A percentile compares a stretch with the other conserved stretches of the same genome.
phyloP scores from a whole-genome alignment of 1,284 basidiomycete genomes.

The Ustilago lituana region DNA sequence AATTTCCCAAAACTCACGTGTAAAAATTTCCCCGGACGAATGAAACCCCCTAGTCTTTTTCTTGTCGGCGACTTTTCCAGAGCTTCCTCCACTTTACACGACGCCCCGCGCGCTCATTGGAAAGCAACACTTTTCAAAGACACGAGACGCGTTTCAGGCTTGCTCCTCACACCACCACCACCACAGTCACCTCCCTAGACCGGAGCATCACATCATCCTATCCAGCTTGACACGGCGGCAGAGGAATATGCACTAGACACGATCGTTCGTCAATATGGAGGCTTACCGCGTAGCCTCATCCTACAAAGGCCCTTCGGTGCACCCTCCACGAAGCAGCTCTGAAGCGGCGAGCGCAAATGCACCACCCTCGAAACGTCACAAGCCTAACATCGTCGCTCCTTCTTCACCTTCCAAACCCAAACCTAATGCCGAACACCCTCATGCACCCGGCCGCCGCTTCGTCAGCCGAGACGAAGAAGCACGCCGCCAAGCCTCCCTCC shows the following conservation, averaged over 20 bases:
- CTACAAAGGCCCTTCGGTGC: constrained; percentile 2
- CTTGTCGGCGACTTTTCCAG: too few species aligned
- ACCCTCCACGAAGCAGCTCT: not conserved
- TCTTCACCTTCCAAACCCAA: constrained; percentile 26
- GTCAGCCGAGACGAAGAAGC: constrained; percentile 17
- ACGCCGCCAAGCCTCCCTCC: constrained; percentile 17
- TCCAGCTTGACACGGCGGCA: too few species aligned
- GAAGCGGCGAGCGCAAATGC: too few species aligned
- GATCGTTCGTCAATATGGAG: not conserved
- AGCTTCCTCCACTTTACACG: constrained; percentile 28
- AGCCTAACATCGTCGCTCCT: constrained; percentile 20
- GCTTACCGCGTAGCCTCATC: constrained; percentile 6
- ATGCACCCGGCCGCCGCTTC: constrained; percentile 1
- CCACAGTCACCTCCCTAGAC: too few species aligned
- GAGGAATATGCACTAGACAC: too few species aligned
- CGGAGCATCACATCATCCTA: too few species aligned
- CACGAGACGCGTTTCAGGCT: constrained; percentile 10
- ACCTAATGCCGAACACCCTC: not conserved
- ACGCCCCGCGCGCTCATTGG: constrained; percentile 4
- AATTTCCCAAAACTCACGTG: too few species aligned
- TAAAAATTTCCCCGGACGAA: too few species aligned
- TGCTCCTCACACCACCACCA: too few species aligned
- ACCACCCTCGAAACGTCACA: constrained; percentile 10
- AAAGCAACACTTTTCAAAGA: constrained; percentile 19
- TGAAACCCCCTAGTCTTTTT: too few species aligned